Base-by-base conservation (phyloP, 2,329 filamentous ascomycete genomes). In the Grosmannia serpens region DNA sequence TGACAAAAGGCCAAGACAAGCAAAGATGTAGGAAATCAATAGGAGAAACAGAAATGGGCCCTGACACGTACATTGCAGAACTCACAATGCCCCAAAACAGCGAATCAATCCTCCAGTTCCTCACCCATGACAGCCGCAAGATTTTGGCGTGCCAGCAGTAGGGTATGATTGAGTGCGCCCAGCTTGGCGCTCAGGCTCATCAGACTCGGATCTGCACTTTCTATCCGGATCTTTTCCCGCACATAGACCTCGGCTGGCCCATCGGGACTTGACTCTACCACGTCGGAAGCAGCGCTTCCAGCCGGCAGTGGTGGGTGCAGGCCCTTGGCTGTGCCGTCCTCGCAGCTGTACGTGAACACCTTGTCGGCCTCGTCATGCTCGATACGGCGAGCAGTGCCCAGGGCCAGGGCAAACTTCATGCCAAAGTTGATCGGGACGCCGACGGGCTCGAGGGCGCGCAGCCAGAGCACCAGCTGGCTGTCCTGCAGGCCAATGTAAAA, bases 191-290 rank as follows among this genome's bases (percentile, higher is more conserved):
- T 86, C 38, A 94, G 77, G 41, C 88, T 87, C 69, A 96, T 85
- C 63, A 96, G 70, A 65, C 85, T 91, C 1, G 92, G 92, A 70
- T 97, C 91, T 58, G 91, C 89, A 66, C 84, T 92, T 71, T 96
- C 91, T 2, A 96, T 86, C 47, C 88, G 80, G 5, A 96, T 82
- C 74, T 96, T 96, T 70, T 96, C 92, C 64, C 86, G 84, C 52
- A 97, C 92, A 63, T 84, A 86, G 3, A 96, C 91, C 61, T 94
- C 84, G 3, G 84, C 79, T 5, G 82, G 81, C 17, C 74, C 75
- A n/a, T 63, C 57, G 5, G 38, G 71, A 77, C 35, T 51, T 4
- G 27, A 55, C 13, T 29, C 55, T 9, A 56, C 51, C 2, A 46
- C 26, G 7, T 29, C 56, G 20, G 41, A 61, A 58, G 59, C 59